Base-by-base conservation (phyloP, 306 rosid genomes). In the Quercus berberidifolia region DNA sequence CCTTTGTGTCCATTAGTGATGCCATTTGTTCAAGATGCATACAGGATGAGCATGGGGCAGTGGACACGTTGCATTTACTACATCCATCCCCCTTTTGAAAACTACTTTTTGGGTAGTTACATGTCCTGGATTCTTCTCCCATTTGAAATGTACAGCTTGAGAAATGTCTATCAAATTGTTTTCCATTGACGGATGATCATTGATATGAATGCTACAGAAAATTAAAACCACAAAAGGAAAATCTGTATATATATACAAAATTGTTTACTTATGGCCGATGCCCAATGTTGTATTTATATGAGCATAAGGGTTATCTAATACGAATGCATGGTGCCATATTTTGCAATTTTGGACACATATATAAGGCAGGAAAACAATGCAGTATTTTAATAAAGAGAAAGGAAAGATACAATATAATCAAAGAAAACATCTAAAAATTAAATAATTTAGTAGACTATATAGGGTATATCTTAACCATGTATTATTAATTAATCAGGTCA, bases 1-100 rank as follows among this genome's bases (percentile, higher is more conserved):
- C 43, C 82, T 80, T 28, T 15, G 31, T 59, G 5, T 58, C 79
- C 31, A 17, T 18, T 75, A 65, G 46, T 8, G 76, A 41, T 18
- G 71, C 31, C 83, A 78, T 64, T 63, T 5, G 76, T 41, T 71
- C 75, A 41, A 71, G 72, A 70, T 63, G 73, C 71, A 52, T n/a
- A 38, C 18, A 68, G 8, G 77, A 20, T 68, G 72, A 73, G 70
- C 28, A 78, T 71, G 26, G 8, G 19, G 71, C 30, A 38, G 49
- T 64, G n/a, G 74, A 28, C 59, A 20, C 62, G 19, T n/a, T 74
- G 76, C 69, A 55, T 74, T 52, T 71, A 60, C 55, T 17, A 5
- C 57, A 35, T 35, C 41, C 9, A 6, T 35, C 41, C 41, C 9
- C 1, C 41, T 35, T 33, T 33, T 33, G 38, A 33, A 33, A 33